Conservation (phyloP, 1,284 basidiomycete genomes). For the Irpex lacteus region DNA sequence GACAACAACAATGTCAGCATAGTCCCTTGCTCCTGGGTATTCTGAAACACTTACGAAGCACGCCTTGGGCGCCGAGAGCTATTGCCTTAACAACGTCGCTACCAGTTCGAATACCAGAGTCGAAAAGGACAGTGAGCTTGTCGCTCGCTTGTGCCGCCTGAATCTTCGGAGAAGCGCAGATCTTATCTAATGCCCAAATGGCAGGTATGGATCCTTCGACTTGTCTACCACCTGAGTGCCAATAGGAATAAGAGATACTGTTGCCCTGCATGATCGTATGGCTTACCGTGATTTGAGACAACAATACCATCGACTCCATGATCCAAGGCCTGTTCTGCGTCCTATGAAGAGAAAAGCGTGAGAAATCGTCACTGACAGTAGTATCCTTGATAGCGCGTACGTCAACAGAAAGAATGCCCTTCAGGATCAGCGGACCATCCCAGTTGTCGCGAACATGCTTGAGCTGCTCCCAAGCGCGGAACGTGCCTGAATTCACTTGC, state of each 20-base stretch:
- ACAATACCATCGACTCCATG: constrained; percentile 73
- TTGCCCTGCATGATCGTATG: too few species aligned
- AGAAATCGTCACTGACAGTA: not conserved
- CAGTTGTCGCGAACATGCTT: constrained; percentile 61
- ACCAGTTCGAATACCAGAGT: constrained; percentile 76
- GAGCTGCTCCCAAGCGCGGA: constrained; percentile 63
- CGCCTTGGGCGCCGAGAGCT: constrained; percentile 66
- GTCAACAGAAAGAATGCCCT: constrained; percentile 56
- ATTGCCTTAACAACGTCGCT: constrained; percentile 76
- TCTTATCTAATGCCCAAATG: constrained; percentile 62
- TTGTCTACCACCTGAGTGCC: constrained; percentile 64
- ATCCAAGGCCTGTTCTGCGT: constrained; percentile 68
- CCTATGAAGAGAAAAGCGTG: constrained; percentile 33
- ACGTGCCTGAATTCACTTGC: constrained; percentile 57
- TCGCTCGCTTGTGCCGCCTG: constrained; percentile 53
- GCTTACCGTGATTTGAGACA: constrained; percentile 75
- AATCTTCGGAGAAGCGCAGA: constrained; percentile 58
- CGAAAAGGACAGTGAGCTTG: constrained; percentile 71
- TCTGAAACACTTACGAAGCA: constrained; percentile 47
- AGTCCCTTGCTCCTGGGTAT: too few species aligned
- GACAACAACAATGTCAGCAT: not conserved
- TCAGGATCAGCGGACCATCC: constrained; percentile 68
- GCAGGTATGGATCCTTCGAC: constrained; percentile 78
- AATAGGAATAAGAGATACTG: not conserved
- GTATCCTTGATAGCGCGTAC: constrained; percentile 4